A percentile compares a stretch with the other conserved stretches of the same genome.
Evolutionary conservation across 495 filamentous ascomycete genomes (phyloP).

Genomic region (Neurospora intermedia): DNA sequence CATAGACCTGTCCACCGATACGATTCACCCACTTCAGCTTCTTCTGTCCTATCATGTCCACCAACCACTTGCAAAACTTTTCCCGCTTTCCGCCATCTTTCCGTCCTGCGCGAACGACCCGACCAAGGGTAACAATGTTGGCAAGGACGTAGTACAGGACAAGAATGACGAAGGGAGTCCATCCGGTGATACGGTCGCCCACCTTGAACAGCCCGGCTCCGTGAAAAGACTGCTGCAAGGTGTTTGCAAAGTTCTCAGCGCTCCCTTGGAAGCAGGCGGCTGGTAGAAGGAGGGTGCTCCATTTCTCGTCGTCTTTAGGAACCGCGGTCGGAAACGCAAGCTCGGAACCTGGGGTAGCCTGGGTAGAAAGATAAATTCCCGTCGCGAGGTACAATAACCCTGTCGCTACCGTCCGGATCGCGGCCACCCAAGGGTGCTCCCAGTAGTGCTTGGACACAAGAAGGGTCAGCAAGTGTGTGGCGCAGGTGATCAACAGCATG

Average conservation of each 20-base stretch:
- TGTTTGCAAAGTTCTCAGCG: slow-evolving; percentile 1
- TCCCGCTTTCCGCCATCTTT: slow-evolving; percentile 9
- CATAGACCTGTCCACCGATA: slow-evolving; percentile 7
- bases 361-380: slow-evolving; percentile 22
- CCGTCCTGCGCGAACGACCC: slow-evolving; percentile 14
- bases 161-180: slow-evolving; percentile 19
- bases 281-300: slow-evolving; percentile 17
- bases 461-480: slow-evolving; percentile 27
- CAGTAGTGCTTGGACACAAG: slow-evolving; percentile 26
- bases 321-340: slow-evolving; percentile 15
- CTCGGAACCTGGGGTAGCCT: slow-evolving; percentile 1
- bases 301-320: slow-evolving; percentile 7
- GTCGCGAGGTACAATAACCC: slow-evolving; percentile 16
- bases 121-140: slow-evolving; percentile 13
- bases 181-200: slow-evolving; percentile 18
- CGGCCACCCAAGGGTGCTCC: slow-evolving; percentile 17
- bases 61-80: not conserved
- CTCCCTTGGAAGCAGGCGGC: slow-evolving; percentile 21
- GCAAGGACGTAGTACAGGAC: slow-evolving; percentile 18
- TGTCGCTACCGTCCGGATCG: slow-evolving; percentile 16
- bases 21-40: slow-evolving; percentile 5
- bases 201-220: slow-evolving; percentile 4
- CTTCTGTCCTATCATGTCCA: not conserved
- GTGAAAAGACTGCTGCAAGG: slow-evolving; percentile 6
- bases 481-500: slow-evolving; percentile 29